Evolutionary conservation across 805 yeast genomes (phyloP).

Genomic region (Monosporozyma yasuniensis): DNA sequence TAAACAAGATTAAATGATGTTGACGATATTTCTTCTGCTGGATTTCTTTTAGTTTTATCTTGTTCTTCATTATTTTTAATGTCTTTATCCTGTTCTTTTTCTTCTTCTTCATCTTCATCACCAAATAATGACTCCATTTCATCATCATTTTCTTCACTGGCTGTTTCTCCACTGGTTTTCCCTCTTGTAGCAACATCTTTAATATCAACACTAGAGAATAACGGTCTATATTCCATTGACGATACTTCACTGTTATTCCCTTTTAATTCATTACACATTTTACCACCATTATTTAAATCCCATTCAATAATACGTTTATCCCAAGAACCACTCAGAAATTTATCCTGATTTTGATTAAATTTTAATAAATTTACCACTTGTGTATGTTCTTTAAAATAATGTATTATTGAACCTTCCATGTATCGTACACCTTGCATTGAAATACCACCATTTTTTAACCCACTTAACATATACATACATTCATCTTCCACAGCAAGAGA

Average conservation of each 20-base stretch:
- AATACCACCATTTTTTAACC: slow-evolving; percentile 79
- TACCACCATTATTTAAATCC: slow-evolving; percentile 67
- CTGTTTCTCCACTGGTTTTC: slow-evolving; percentile 2
- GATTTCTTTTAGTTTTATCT: slow-evolving; percentile 1
- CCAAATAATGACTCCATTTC: slow-evolving; percentile 53
- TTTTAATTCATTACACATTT: slow-evolving; percentile 36
- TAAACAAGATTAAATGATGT: slow-evolving; percentile 19
- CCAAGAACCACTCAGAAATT: slow-evolving; percentile 82
- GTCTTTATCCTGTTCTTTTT: slow-evolving; percentile 8
- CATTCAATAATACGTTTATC: slow-evolving; percentile 71
- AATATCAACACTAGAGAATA: slow-evolving; percentile 38
- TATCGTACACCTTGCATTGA: slow-evolving; percentile 74
- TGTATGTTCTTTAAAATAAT: slow-evolving; percentile 58
- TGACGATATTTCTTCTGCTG: slow-evolving; percentile 18
- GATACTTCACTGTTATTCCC: slow-evolving; percentile 75
- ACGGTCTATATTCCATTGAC: slow-evolving; percentile 61
- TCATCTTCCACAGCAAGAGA: slow-evolving; percentile 77
- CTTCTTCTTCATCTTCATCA: slow-evolving; percentile 40
- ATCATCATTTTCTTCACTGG: slow-evolving; percentile 29
- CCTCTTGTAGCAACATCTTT: slow-evolving; percentile 4
- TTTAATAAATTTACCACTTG: slow-evolving; percentile 66
- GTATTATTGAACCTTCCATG: slow-evolving; percentile 72
- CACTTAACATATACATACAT: slow-evolving; percentile 77
- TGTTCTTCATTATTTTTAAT: background rate
- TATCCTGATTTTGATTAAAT: slow-evolving; percentile 52